Evolutionary conservation across 2,329 filamentous ascomycete genomes (phyloP).

Genomic region (Tricladium varicosporioides): DNA sequence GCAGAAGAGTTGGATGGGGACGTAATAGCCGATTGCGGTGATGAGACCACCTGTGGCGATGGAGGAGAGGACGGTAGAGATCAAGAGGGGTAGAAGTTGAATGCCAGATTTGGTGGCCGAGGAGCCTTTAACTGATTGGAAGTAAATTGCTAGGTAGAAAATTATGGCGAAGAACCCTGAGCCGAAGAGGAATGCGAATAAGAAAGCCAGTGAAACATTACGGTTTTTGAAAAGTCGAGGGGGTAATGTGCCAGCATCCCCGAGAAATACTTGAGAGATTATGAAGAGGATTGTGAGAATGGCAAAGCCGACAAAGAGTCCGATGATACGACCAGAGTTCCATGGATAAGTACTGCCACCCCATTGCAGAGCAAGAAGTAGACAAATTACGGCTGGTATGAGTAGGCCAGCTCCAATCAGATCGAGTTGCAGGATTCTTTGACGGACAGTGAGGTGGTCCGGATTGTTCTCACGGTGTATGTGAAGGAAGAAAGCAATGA

Average conservation of each 20-base stretch:
- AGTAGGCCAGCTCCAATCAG: constrained; percentile 36
- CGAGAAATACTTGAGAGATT: constrained; percentile 34
- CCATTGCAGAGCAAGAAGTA: constrained; percentile 41
- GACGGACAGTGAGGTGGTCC: constrained; percentile 21
- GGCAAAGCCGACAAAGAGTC: constrained; percentile 33
- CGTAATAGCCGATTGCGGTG: constrained; percentile 43
- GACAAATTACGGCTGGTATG: constrained; percentile 36
- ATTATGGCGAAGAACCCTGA: constrained; percentile 31
- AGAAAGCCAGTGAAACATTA: constrained; percentile 19
- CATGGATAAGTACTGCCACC: constrained; percentile 39
- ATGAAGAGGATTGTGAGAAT: constrained; percentile 34
- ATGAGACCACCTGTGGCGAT: constrained; percentile 40
- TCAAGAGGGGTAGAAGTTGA: constrained; percentile 41
- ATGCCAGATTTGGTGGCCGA: constrained; percentile 44
- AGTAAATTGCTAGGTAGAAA: constrained; percentile 35
- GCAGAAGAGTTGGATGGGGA: constrained; percentile 42
- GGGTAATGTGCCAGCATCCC: constrained; percentile 36
- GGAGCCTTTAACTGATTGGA: constrained; percentile 36
- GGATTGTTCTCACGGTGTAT: constrained; percentile 37
- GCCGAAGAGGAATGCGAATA: constrained; percentile 26
- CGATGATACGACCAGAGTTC: constrained; percentile 35
- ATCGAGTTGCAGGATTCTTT: constrained; percentile 34
- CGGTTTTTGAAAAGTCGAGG: constrained; percentile 35
- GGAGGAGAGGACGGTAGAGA: constrained; percentile 42
- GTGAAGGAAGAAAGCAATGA: constrained; percentile 41